Base-by-base conservation (phyloP, 208 protist species). In the Wallacemonas sp. region DNA sequence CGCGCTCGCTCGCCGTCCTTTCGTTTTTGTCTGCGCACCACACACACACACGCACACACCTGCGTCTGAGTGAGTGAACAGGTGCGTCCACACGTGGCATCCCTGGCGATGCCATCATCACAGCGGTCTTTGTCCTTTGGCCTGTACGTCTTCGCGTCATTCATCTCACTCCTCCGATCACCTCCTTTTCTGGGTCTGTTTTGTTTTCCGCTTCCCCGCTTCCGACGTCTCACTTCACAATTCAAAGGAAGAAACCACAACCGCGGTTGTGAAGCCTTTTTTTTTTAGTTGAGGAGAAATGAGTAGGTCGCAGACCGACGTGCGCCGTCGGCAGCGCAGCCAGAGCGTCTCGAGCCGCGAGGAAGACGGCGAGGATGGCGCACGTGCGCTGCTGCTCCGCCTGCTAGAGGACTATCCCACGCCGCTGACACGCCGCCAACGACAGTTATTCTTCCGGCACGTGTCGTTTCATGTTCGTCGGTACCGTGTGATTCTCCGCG, bases 321-420 rank as follows among this genome's bases (percentile, higher is more conserved):
- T 9, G 17, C 10, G 0, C 41, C 17, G 19, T 24, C 41, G 41
- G 6, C 41, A 19, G 10, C 41, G 41, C 15, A 46, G 41, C 19
- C 41, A 19, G 0, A 46, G 41, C 22, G 41, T 19, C 15, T 46
- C 41, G 6, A 19, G 17, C 10, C 17, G 41, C 9, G 59, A 73
- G 3, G 67, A 62, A 2, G 68, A 62, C 12, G 54, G 65, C 4
- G 55, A 46, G 15, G 42, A 22, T 9, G 50, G 24, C 33, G 12
- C 45, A 6, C 60, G 67, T 2, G 65, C 59, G 9, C 69, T 34
- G 22, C 65, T 59, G 10, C 39, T 77, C 6, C 69, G 66, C 19
- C 60, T 93, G 13, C 33, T 79, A 34, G 64, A 73, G 4, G 82
- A 91, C 62, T 92, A 87, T 37, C 89, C 89, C 0, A 79, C 79